Evolutionary conservation across 305 asterid species (phyloP).

Genomic region (Fraxinus latifolia): DNA sequence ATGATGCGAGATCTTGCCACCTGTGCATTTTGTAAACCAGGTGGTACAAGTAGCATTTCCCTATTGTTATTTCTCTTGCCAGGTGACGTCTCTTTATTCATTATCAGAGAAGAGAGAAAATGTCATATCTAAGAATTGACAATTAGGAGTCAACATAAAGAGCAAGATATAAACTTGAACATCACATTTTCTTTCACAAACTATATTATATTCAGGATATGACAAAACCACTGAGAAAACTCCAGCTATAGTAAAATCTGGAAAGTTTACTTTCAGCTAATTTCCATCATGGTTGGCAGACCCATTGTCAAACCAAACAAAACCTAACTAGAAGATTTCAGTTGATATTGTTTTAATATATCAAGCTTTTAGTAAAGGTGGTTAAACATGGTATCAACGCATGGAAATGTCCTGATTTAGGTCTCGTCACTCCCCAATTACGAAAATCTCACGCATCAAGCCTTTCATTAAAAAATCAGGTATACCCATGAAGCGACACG

Average conservation of each 20-base stretch:
- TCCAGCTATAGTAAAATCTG: background rate
- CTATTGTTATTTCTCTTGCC: background rate
- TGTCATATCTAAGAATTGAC: background rate
- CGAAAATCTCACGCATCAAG: background rate
- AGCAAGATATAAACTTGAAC: background rate
- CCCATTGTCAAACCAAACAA: background rate
- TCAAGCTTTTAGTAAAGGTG: background rate
- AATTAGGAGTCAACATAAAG: background rate
- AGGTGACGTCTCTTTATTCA: background rate
- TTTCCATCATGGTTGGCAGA: background rate
- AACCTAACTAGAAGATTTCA: background rate
- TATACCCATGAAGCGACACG: background rate
- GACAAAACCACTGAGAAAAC: background rate
- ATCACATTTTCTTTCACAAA: background rate
- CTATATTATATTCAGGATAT: background rate
- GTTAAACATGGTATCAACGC: background rate
- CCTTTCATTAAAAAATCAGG: background rate
- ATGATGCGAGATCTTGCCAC: too few species aligned
- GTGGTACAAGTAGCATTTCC: too few species aligned
- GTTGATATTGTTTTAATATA: background rate
- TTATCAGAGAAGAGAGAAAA: background rate
- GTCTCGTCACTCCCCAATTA: background rate
- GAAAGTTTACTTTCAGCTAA: background rate
- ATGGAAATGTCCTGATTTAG: background rate
- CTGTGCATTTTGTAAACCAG: too few species aligned